A percentile compares a stretch with the other conserved stretches of the same genome.
Evolutionary conservation across 306 rosid species (phyloP).

Genomic region (Fagus sylvatica): DNA sequence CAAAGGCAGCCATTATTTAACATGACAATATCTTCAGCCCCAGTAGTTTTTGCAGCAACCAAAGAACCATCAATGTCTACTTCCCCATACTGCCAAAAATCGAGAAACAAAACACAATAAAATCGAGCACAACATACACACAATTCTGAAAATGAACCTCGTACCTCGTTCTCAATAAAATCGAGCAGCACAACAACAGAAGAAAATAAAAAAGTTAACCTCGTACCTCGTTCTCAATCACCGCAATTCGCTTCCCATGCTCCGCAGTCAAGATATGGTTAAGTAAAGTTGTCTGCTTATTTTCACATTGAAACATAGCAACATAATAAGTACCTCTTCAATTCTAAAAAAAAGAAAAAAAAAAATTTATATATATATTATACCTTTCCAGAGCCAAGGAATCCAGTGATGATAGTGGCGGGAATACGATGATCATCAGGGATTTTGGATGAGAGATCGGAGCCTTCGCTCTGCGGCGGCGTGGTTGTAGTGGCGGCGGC

Average conservation of each 20-base stretch:
- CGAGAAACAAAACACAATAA: constrained; percentile 16
- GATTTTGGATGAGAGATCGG: constrained; percentile 60
- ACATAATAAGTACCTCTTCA: constrained; percentile 3
- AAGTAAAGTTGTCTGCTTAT: constrained; percentile 80
- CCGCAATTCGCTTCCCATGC: constrained; percentile 92
- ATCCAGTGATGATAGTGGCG: constrained; percentile 92
- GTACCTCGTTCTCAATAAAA: too few relatives aligned
- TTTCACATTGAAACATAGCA: constrained; percentile 24
- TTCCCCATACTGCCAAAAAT: constrained; percentile 77
- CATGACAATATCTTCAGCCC: constrained; percentile 95
- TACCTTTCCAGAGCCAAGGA: constrained; percentile 97
- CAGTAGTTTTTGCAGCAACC: constrained; percentile 80
- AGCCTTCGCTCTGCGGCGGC: constrained; percentile 52
- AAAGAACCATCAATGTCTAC: constrained; percentile 93
- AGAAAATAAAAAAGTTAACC: background rate
- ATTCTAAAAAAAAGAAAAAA: too few relatives aligned
- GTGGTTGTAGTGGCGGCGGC: constrained; percentile 54
- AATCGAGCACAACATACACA: too few relatives aligned
- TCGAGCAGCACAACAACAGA: too few relatives aligned
- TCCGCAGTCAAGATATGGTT: constrained; percentile 90
- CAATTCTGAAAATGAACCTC: too few relatives aligned
- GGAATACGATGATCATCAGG: constrained; percentile 80
- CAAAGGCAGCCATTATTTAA: constrained; percentile 93
- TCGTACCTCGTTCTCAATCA: constrained; percentile 87
- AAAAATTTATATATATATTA: too few relatives aligned